phyloP scores from a whole-genome alignment of 352 stramenopile genomes.

The Phytophthora hybrid region DNA sequence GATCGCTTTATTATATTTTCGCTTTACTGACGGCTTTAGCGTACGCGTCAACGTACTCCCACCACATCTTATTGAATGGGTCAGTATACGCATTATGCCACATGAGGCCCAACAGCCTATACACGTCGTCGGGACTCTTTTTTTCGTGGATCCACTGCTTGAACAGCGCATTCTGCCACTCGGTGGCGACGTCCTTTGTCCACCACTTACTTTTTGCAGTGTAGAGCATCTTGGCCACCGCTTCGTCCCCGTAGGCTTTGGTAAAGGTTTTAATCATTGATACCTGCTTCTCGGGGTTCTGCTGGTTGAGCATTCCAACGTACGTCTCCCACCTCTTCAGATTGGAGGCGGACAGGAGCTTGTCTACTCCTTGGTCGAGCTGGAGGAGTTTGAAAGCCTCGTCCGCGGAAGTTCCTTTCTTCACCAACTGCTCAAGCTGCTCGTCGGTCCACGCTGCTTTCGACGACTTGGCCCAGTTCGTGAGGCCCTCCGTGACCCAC shows the following conservation, averaged over 20 bases:
- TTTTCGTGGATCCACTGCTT: background rate
- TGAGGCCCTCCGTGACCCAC: background rate
- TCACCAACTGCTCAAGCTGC: background rate
- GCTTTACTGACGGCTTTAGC: background rate
- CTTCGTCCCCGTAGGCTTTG: background rate
- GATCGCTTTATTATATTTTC: background rate
- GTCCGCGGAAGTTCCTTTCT: background rate
- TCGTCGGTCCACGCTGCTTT: background rate
- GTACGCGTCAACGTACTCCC: background rate
- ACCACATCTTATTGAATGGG: background rate
- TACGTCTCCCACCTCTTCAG: background rate
- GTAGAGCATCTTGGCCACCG: background rate
- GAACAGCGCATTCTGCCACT: background rate
- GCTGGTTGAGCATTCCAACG: background rate
- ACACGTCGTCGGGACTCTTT: background rate
- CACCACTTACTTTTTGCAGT: background rate
- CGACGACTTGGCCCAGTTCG: background rate
- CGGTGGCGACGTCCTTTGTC: background rate
- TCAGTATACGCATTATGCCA: background rate
- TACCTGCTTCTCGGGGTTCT: background rate
- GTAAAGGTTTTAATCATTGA: background rate
- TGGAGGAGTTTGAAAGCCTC: background rate
- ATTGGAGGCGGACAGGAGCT: background rate
- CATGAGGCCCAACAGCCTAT: background rate
- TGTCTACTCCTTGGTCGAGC: background rate